Percentiles rank a stretch among this genome's conserved stretches.
Conservation (phyloP, 2,329 filamentous ascomycete genomes). For the Nannizziopsis barbatae region DNA sequence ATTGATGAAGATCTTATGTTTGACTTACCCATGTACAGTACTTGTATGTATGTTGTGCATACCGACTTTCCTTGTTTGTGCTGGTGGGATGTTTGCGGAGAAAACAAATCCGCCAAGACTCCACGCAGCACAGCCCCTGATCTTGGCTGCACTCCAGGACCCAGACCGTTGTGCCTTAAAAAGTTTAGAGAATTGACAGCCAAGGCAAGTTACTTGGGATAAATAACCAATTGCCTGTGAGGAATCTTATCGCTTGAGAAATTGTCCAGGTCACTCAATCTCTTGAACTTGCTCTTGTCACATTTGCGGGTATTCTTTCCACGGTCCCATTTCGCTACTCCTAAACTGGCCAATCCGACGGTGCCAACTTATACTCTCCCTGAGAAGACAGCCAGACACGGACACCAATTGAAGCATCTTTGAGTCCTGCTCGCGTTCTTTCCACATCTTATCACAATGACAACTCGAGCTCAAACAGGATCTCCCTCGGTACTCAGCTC, state of each 20-base stretch:
- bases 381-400: too few relatives aligned
- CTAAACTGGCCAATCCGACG: too few relatives aligned
- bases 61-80: background rate
- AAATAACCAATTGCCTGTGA: too few relatives aligned
- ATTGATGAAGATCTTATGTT: background rate
- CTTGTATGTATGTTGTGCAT: background rate
- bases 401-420: background rate
- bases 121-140: background rate
- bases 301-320: too few relatives aligned
- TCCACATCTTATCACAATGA: background rate
- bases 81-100: background rate
- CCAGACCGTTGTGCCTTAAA: background rate
- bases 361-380: too few relatives aligned
- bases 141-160: background rate
- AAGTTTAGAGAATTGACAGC: too few relatives aligned
- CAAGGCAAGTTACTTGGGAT: too few relatives aligned
- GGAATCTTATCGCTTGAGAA: too few relatives aligned
- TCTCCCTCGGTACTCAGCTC: constrained; percentile 36
- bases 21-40: too few relatives aligned
- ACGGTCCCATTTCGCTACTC: too few relatives aligned
- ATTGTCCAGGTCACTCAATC: too few relatives aligned
- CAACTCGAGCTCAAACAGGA: constrained; percentile 13
- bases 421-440: background rate
- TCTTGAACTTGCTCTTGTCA: too few relatives aligned
- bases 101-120: background rate